Base-by-base conservation (phyloP, 225 moss, liverwort and hornwort species). In the Climacium dendroides region DNA sequence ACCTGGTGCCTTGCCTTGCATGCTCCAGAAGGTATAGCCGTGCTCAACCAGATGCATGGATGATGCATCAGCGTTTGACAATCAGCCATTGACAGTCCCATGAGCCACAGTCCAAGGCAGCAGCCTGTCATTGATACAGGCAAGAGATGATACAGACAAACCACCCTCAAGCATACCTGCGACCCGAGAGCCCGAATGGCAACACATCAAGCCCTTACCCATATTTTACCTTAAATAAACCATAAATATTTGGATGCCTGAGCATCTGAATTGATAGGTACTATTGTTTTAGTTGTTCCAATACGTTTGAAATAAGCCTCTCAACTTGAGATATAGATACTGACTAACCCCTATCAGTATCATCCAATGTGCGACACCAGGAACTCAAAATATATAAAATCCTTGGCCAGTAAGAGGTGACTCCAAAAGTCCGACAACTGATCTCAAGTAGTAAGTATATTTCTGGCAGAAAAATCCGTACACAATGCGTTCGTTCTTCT, bases 1-100 rank as follows among this genome's bases (percentile, higher is more conserved):
- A 96, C 95, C 96, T 94, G 95, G 94, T 96, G 96, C 96, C 97
- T 96, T 97, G 97, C 96, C 97, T 98, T 96, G 93, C 97, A 94
- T 95, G 94, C 97, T 98, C 94, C 95, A 90, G 93, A 92, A 96
- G 94, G 87, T 90, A 90, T 96, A 95, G 95, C 95, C 94, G 95
- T 95, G 95, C 95, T 94, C 94, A 93, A 94, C 90, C 93, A 95
- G 95, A 96, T 95, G 95, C 93, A 96, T 85, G 93, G 95, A 94
- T 91, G 97, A 94, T 94, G 92, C 92, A 94, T 91, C 89, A 91
- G 91, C 92, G 91, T 95, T 95, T 97, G 93, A 96, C 97, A 95
- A 92, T 97, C 94, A 96, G 97, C 96, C 93, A 95, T 95, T 95
- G 95, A 92, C 94, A 94, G 92, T 92, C 94, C 93, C 94, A 96